Evolutionary conservation across 2,329 filamentous ascomycete genomes (phyloP).

Genomic region (Aspergillus transmontanensis): DNA sequence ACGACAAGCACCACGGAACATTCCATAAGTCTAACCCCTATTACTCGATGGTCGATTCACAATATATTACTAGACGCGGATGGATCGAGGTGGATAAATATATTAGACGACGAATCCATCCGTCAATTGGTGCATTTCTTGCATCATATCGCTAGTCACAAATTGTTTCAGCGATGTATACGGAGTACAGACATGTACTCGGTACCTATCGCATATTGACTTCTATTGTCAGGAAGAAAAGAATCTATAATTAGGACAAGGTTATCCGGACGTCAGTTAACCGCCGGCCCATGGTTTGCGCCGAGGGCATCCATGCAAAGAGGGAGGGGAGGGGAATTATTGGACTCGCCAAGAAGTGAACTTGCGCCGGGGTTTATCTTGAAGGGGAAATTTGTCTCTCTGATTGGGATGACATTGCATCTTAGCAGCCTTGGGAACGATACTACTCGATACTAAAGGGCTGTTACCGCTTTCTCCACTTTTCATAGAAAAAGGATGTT

Average conservation of each 20-base stretch:
- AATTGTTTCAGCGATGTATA: background rate
- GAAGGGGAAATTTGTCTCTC: background rate
- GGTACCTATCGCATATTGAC: background rate
- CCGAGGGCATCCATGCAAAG: background rate
- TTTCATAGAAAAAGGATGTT: background rate
- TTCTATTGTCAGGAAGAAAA: background rate
- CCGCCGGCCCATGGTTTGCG: background rate
- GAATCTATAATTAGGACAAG: constrained; percentile 5
- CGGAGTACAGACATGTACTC: background rate
- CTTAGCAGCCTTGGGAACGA: background rate
- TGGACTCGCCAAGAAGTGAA: background rate
- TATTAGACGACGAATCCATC: background rate
- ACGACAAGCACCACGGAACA: background rate
- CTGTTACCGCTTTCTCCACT: background rate
- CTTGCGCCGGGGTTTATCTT: background rate
- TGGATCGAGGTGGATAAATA: background rate
- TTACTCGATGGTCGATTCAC: background rate
- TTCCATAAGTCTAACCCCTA: background rate
- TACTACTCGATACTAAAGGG: too few relatives aligned
- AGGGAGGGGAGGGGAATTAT: background rate
- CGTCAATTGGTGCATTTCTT: background rate
- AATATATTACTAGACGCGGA: background rate
- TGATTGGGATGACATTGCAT: background rate
- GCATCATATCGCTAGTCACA: background rate
- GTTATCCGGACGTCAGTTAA: constrained; percentile 4